Conservation (phyloP, 345 rosid genomes). For the Raphanus sativus region DNA sequence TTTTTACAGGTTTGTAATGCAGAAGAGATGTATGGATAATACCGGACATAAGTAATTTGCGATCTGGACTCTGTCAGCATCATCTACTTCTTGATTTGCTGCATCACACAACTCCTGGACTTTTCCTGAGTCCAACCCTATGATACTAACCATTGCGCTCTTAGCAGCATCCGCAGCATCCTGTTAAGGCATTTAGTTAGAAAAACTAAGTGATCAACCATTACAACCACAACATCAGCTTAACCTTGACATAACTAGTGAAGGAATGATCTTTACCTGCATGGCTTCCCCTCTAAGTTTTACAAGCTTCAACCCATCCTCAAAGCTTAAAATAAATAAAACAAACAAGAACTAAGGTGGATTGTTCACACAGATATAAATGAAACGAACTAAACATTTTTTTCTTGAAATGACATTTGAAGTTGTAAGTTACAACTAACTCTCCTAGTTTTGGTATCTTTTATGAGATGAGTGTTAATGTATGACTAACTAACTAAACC, state of each 20-base stretch:
- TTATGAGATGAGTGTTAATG: not conserved
- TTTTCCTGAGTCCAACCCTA: conserved; percentile 83
- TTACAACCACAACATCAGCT: too few relatives aligned
- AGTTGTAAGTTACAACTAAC: too few relatives aligned
- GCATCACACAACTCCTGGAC: conserved; percentile 89
- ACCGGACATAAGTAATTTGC: conserved; percentile 85
- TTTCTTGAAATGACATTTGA: not conserved
- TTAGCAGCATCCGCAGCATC: conserved; percentile 96
- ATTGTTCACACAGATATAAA: not conserved
- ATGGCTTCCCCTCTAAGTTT: conserved; percentile 97
- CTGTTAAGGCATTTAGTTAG: too few relatives aligned
- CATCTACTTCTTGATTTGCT: conserved; percentile 89
- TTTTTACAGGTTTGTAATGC: not conserved
- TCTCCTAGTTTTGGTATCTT: not conserved
- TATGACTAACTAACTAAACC: conserved; percentile 39
- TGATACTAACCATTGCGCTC: conserved; percentile 94
- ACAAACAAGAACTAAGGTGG: conserved; percentile 2
- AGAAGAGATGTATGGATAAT: conserved; percentile 43
- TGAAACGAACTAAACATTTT: not conserved
- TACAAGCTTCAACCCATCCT: conserved; percentile 94
- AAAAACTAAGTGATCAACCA: too few relatives aligned
- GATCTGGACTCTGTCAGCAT: conserved; percentile 79
- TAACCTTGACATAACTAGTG: too few relatives aligned
- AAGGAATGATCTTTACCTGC: conserved; percentile 59
- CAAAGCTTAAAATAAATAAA: conserved; percentile 57